A percentile compares a stretch with the other conserved stretches of the same genome.
Conservation (phyloP, 345 rosid species). For the Murraya paniculata region DNA sequence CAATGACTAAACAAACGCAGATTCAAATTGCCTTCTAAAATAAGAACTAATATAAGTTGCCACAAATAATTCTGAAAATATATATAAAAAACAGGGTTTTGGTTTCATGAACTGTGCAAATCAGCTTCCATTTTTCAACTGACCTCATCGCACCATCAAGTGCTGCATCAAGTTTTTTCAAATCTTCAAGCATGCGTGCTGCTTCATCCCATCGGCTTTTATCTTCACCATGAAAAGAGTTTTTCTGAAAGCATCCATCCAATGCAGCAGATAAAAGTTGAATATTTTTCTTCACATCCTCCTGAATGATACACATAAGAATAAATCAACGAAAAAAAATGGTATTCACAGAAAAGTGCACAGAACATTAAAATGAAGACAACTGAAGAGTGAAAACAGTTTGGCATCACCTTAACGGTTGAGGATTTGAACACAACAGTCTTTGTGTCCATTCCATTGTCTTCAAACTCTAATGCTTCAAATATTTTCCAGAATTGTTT, state of each 20-base stretch:
- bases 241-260: neutral
- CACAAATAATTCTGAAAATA: neutral
- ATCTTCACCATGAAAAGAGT: neutral
- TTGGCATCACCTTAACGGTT: constrained; percentile 13
- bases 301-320: constrained; percentile 12
- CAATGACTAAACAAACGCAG: neutral
- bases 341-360: neutral
- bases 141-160: constrained; percentile 2
- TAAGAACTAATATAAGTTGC: neutral
- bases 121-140: neutral
- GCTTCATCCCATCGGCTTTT: neutral
- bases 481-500: constrained; percentile 15
- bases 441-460: neutral
- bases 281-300: neutral
- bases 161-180: neutral
- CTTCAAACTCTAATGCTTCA: neutral
- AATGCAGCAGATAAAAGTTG: constrained; percentile 10
- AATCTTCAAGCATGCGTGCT: neutral
- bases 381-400: neutral
- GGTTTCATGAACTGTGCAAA: neutral
- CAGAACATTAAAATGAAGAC: no score
- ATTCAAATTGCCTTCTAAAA: neutral
- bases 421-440: neutral
- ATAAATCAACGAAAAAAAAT: neutral
- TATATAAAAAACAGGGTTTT: neutral